Evolutionary conservation across 2,329 filamentous ascomycete species (phyloP), one percentile per base, ranked within the genome.

Genomic region (Aspergillus texensis): DNA sequence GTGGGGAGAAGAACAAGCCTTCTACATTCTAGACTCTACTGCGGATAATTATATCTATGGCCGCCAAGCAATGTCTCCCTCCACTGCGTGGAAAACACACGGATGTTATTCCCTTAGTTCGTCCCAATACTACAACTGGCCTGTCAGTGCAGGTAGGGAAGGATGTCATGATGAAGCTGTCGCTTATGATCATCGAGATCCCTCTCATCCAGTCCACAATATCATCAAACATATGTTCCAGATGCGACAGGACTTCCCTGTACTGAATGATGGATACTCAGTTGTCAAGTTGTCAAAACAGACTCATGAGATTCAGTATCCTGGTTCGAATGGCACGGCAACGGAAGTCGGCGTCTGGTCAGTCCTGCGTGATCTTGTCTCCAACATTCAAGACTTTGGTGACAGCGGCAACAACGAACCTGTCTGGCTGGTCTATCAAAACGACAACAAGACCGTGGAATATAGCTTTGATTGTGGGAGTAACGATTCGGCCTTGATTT

Each of bases 1-100:
- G 19, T 90, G 86, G 85, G 88, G 88, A 21, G 88, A 90, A 71
- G 88, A 90, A 70, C 88, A 90, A 74, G 85, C 84, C 0, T 87
- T 87, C 65, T 89, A 89, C 68, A 77, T 88, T 0, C 76, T 89
- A 3, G 88, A 90, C 70, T 88, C 85, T 63, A 88, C 87, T 0
- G 87, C 87, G 5, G 78, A 79, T 62, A 89, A 90, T 69, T 90
- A 90, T 70, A 82, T 90, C 48, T 90, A 86, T 71, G 88, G 88
- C 24, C 84, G 88, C 68, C 85, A 87, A 71, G 78, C 88, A 2
- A 89, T 90, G 83, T 84, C 85, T 10, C 82, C 86, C 3, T 81
- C 86, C 2, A 83, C 83, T 3, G 88, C 87, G 2, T 90, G 88
- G 88, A 85, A 88, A 68, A 81, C 83, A 41, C 88, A 90, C 68